A percentile compares a stretch with the other conserved stretches of the same genome.
phyloP scores from a whole-genome alignment of 352 stramenopile genomes.

The Phytophthora vignae region DNA sequence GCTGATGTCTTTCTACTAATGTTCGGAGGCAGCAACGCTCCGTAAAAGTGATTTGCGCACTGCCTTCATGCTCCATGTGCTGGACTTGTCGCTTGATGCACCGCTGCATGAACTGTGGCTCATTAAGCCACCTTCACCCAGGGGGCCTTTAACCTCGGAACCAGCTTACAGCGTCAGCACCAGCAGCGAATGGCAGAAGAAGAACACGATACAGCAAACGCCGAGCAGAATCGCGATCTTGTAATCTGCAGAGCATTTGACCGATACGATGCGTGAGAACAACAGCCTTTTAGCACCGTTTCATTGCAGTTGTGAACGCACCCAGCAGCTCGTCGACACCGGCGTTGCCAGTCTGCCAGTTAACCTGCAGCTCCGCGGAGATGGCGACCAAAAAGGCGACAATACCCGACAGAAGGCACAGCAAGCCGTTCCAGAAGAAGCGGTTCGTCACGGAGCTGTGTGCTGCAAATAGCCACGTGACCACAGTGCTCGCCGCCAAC shows the following conservation, averaged over 20 bases:
- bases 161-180: slow-evolving; percentile 51
- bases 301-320: slow-evolving; percentile 33
- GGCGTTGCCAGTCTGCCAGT: slow-evolving; percentile 69
- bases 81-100: background rate
- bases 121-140: slow-evolving; percentile 1
- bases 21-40: background rate
- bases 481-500: slow-evolving; percentile 39
- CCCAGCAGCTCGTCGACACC: slow-evolving; percentile 74
- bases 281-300: background rate
- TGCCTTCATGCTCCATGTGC: background rate
- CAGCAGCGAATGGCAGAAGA: slow-evolving; percentile 74
- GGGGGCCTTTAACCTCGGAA: background rate
- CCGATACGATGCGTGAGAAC: background rate
- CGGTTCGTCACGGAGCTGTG: slow-evolving; percentile 51
- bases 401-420: slow-evolving; percentile 60
- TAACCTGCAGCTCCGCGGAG: slow-evolving; percentile 60
- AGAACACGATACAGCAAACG: slow-evolving; percentile 61
- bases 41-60: background rate
- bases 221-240: slow-evolving; percentile 85
- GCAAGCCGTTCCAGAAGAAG: slow-evolving; percentile 81
- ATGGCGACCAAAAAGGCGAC: slow-evolving; percentile 74
- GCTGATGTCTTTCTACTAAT: slow-evolving; percentile 19
- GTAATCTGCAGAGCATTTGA: slow-evolving; percentile 62
- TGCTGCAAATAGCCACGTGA: slow-evolving; percentile 49
- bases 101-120: background rate